These are phyloP conservation scores for Pseudogymnoascus sp. DNA, from an alignment of 2,329 filamentous ascomycete species.

Conservation along the genomic window DNA sequence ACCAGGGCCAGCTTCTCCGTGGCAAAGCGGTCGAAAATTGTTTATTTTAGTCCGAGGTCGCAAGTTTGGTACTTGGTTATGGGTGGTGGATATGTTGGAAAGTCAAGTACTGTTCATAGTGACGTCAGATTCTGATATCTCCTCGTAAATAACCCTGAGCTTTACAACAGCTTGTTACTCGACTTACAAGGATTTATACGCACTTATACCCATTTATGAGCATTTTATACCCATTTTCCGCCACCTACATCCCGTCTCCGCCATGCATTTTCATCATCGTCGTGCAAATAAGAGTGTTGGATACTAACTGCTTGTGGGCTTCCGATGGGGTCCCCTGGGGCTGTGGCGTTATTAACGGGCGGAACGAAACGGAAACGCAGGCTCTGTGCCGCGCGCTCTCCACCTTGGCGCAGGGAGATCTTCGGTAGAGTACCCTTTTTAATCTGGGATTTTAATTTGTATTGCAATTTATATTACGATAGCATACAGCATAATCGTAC, in stretches of 20 bases:
- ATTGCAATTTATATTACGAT: not conserved
- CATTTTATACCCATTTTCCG: not conserved
- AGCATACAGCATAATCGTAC: not conserved
- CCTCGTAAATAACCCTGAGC: not conserved
- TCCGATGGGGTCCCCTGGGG: not conserved
- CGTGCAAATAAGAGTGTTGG: conserved; percentile 9
- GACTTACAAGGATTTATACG: not conserved
- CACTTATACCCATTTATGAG: not conserved
- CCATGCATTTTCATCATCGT: conserved; percentile 4
- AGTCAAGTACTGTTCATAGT: not conserved
- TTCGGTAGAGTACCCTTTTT: not conserved
- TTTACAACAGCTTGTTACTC: not conserved
- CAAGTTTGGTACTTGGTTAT: conserved; percentile 3
- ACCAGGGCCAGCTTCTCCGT: not conserved
- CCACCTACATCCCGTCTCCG: not conserved
- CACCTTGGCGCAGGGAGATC: not conserved
- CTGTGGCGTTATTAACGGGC: not conserved
- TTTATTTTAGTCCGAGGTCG: not conserved
- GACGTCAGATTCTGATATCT: conserved; percentile 7
- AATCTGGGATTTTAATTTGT: not conserved
- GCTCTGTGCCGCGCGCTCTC: not conserved
- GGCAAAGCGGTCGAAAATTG: not conserved
- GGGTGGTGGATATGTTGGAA: not conserved
- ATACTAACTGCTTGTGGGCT: not conserved
- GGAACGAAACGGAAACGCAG: not conserved